Evolutionary conservation across 2,329 filamentous ascomycete genomes (phyloP).

Genomic region (Monilinia aucupariae): DNA sequence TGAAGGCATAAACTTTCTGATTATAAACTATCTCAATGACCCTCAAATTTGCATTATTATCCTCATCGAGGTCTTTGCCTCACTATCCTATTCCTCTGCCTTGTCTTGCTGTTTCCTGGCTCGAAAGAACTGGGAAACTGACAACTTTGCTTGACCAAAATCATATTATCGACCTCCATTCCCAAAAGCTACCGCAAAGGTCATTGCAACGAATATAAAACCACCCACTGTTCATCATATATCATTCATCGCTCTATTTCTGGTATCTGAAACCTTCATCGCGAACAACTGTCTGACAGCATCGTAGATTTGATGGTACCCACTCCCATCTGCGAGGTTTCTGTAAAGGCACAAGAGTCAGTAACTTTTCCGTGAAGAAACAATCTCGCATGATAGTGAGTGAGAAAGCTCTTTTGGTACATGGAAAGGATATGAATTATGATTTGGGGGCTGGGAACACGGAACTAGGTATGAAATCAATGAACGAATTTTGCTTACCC

Average conservation of each 20-base stretch:
- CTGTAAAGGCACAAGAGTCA: not conserved
- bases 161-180: not conserved
- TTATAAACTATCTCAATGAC: no score
- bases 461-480: not conserved
- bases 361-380: not conserved
- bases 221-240: no score
- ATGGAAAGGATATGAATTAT: not conserved
- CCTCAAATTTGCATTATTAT: not conserved
- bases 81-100: not conserved
- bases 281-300: not conserved
- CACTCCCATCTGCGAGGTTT: not conserved
- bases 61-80: not conserved
- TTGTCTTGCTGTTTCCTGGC: not conserved
- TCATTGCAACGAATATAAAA: not conserved
- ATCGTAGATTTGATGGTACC: constrained; percentile 2
- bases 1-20: not conserved
- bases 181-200: not conserved
- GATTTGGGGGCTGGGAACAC: not conserved
- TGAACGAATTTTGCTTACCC: not conserved
- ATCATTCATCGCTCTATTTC: not conserved
- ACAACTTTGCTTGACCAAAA: not conserved
- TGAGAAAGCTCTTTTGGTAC: not conserved
- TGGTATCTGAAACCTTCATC: not conserved
- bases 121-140: not conserved
- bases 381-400: rapidly evolving